These are phyloP conservation scores for Acorus calamus DNA, from an alignment of 106 monocot species.

Conservation along the genomic window DNA sequence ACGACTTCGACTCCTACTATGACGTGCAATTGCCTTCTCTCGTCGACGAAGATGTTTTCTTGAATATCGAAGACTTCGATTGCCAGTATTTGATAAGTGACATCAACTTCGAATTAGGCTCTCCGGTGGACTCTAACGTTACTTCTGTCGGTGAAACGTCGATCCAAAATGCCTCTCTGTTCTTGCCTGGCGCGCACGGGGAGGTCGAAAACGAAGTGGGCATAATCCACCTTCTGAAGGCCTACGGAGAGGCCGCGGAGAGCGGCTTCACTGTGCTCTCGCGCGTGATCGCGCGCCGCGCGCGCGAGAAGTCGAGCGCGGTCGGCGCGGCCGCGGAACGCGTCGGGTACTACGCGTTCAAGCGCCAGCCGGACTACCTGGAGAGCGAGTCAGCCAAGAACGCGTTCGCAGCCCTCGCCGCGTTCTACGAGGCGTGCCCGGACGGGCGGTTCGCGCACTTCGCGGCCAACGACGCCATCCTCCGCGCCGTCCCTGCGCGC, in stretches of 20 bases:
- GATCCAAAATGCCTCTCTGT: background rate
- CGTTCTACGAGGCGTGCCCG: conserved; percentile 14
- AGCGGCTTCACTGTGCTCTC: background rate
- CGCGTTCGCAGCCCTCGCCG: background rate
- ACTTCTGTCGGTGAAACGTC: background rate
- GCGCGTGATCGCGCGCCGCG: conserved; percentile 5
- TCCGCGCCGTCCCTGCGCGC: conserved; percentile 1
- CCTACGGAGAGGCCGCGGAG: conserved; percentile 12
- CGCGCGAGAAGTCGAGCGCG: conserved; percentile 3
- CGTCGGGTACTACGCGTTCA: conserved; percentile 1
- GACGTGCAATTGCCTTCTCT: too few species aligned
- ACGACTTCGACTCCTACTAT: too few species aligned
- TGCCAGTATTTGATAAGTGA: too few species aligned
- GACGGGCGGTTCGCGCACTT: conserved; percentile 17
- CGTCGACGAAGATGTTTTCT: too few species aligned
- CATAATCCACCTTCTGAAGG: conserved; percentile 14
- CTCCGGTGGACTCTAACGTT: too few species aligned
- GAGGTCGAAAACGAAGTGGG: conserved; percentile 1
- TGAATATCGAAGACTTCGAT: too few species aligned
- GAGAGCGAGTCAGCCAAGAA: conserved; percentile 12
- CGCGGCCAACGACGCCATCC: conserved; percentile 8
- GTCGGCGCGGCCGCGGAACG: conserved; percentile 14
- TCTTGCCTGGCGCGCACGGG: background rate
- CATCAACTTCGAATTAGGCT: too few species aligned
- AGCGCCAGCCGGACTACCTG: background rate